phyloP scores from a whole-genome alignment of 257 asterid genomes.

The Solanum chilense region DNA sequence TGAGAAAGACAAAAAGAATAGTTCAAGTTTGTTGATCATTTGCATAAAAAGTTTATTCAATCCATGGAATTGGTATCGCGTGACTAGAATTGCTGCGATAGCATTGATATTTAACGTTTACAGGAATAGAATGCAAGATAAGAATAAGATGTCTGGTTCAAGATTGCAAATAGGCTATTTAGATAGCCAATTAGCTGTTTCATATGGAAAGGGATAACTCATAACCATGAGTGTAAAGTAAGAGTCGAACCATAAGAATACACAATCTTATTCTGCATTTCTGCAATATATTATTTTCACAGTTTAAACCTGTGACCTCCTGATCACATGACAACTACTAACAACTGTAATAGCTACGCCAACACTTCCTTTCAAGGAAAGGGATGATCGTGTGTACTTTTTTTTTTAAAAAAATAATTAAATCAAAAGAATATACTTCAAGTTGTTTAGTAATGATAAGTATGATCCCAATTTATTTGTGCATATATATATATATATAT shows the following conservation, averaged over 20 bases:
- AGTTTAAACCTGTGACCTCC: background rate
- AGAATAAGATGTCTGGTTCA: background rate
- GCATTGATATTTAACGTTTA: constrained; percentile 16
- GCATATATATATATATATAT: background rate
- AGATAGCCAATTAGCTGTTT: constrained; percentile 18
- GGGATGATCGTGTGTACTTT: background rate
- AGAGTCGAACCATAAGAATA: background rate
- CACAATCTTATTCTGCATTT: background rate
- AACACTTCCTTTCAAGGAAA: background rate
- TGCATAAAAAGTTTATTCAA: constrained; percentile 2
- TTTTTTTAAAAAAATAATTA: too few species aligned
- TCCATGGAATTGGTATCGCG: constrained; percentile 11
- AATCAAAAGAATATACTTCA: too few species aligned
- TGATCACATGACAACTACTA: background rate
- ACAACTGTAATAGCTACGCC: background rate
- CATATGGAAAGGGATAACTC: constrained; percentile 33
- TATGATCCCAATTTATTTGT: background rate
- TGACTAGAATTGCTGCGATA: constrained; percentile 17
- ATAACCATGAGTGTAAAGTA: background rate
- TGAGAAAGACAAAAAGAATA: background rate
- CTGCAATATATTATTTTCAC: background rate
- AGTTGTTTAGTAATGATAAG: too few species aligned
- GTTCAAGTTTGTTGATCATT: constrained; percentile 3
- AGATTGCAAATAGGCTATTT: background rate
- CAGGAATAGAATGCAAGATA: constrained; percentile 3